Base-by-base conservation (phyloP, 371 early-diverging fungal genomes). In the Dentiscutata heterogama region DNA sequence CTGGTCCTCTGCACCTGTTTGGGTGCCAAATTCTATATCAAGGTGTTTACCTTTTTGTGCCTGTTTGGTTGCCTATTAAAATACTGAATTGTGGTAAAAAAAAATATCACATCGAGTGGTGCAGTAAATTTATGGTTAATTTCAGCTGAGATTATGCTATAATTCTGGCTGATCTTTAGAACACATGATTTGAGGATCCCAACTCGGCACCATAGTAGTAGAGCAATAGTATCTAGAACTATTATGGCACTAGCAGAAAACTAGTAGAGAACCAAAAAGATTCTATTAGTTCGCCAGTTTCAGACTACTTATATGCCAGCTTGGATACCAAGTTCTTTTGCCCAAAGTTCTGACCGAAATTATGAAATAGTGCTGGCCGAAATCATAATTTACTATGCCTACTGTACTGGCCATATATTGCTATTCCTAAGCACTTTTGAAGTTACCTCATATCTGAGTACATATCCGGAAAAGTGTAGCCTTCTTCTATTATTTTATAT, bases 401-500 rank as follows among this genome's bases (percentile, higher is more conserved):
- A 67, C 29, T 67, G 67, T 5, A 29, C 67, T 67, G 39, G 29
- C 29, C 11, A 29, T 20, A 29, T 67, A 39, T 35, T 67, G 5
- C 29, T 35, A 20, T 67, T 13, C 67, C 67, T 25, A 10, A 18
- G 18, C 29, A 25, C 18, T 67, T 67, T 2, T 29, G 29, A 7
- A 18, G 13, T 29, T 16, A 29, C 18, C 8, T 39, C 18, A 67
- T 67, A 67, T 29, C 39, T 29, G 67, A 67, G 31, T 67, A 67
- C 67, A 39, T 18, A 67, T 18, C 18, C 8, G 39, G n/a, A 29
- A 67, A n/a, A 58, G 60, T 18, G 60, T 58, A 67, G 14, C 10
- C 67, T 67, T 67, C 67, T 67, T 67, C 67, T 29, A 67, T 1
- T 67, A 67, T 39, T 67, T 67, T 67, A 35, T 67, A 67, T 67